Base-by-base conservation (phyloP, 352 stramenopile genomes). In the Phytophthora multivora region DNA sequence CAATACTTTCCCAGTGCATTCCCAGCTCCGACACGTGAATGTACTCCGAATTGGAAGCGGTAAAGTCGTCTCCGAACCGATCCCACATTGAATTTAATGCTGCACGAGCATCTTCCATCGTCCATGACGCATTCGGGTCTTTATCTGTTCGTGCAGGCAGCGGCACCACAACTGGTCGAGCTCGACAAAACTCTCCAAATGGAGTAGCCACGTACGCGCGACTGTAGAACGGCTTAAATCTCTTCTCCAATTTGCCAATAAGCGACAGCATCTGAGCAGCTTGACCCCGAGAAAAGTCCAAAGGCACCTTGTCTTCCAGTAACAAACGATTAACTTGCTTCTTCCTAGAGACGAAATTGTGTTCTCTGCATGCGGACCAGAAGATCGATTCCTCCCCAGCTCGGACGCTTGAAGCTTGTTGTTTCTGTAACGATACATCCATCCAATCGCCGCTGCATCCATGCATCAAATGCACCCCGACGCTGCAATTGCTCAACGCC, bases 1-100 rank as follows among this genome's bases (percentile, higher is more conserved):
- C 16, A 40, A 77, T 79, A n/a, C 53, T 72, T 48, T 86, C 77
- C 77, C 77, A 86, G 56, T 86, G 77, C 39, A 79, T 74, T 5
- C 77, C 77, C 21, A 83, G 47, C 43, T 86, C 73, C 11, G 77
- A 86, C 7, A 86, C 77, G 39, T 80, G 68, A 33, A 69, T 46
- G 38, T 79, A 86, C 25, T 72, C 65, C 2, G 47, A 56, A 16
- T 51, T 40, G 0, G 63, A 28, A 6, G 54, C 63, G 2, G 61
- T 60, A 40, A 83, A 83, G 21, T 80, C 56, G 48, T 80, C 69
- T 33, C 75, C 73, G 8, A 85, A 50, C 9, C 66, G 49, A 49
- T 73, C 57, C 49, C 43, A 68, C 33, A 61, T 43, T 0, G 57
- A 46, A 40, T 79, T 73, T 9, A 79, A 46, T 6, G 70, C 70